Evolutionary conservation across 2,329 filamentous ascomycete species (phyloP).

Genomic region (Fusarium nematophilum): DNA sequence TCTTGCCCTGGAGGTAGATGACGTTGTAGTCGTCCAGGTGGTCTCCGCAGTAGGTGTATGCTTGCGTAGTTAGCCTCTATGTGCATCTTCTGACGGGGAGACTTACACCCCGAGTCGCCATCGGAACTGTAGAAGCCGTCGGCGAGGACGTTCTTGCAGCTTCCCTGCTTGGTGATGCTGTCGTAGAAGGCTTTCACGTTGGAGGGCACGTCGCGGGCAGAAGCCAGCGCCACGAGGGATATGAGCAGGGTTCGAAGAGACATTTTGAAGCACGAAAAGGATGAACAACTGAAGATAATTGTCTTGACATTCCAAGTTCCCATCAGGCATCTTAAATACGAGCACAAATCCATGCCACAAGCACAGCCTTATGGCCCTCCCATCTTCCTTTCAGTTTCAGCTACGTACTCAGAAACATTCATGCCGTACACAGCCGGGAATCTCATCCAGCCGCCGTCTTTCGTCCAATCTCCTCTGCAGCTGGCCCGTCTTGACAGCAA

Average conservation of each 20-base stretch:
- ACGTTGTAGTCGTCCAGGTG: slow-evolving; percentile 53
- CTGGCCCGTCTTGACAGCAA: too few relatives aligned
- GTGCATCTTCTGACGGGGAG: neutral
- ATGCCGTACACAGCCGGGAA: neutral
- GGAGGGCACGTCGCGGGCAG: slow-evolving; percentile 51
- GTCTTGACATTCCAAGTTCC: neutral
- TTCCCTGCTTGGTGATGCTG: slow-evolving; percentile 49
- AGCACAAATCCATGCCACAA: neutral
- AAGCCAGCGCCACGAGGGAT: slow-evolving; percentile 34
- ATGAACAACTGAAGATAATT: neutral
- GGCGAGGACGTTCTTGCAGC: slow-evolving; percentile 54
- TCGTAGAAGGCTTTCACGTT: slow-evolving; percentile 57
- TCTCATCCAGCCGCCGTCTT: neutral
- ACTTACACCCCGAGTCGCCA: slow-evolving; percentile 51
- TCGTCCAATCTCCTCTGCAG: neutral
- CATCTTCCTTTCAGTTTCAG: neutral
- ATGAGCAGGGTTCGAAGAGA: slow-evolving; percentile 39
- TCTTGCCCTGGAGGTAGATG: slow-evolving; percentile 60
- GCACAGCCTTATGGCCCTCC: slow-evolving; percentile 1
- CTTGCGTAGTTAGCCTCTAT: slow-evolving; percentile 31
- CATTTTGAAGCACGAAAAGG: slow-evolving; percentile 18
- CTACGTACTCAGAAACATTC: too few relatives aligned
- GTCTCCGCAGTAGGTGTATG: slow-evolving; percentile 60
- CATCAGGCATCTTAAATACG: neutral
- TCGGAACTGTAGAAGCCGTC: slow-evolving; percentile 55